Evolutionary conservation across 2,329 filamentous ascomycete species (phyloP), one percentile per base, ranked within the genome.

Genomic region (Penicillium freii): DNA sequence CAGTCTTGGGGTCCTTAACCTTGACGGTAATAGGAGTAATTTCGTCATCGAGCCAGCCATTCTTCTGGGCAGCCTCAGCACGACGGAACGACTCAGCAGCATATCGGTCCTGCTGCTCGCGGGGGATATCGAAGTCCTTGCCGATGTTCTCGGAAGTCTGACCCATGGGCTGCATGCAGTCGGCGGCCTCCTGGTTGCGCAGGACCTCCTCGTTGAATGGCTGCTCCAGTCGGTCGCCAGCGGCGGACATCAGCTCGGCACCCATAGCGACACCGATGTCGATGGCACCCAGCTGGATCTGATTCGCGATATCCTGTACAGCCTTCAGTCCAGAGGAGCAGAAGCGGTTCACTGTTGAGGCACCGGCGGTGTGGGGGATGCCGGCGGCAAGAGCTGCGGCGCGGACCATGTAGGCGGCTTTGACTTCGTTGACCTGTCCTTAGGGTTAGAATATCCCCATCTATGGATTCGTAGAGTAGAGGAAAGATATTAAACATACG

Each of bases 121-220:
- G 85, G 2, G 85, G 79, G 72, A 99, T 87, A 71, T 88, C 85
- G 75, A 97, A 97, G 78, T 97, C 94, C 48, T 86, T 86, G 67
- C 88, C 91, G 29, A 99, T 92, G 73, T 97, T 97, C 81, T 99
- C 94, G 58, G 89, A 93, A 3, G 94, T 99, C 85, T 96, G 95
- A 23, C 94, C 94, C 94, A 99, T 99, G 65, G 93, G 90, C 82
- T 92, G 85, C 85, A 93, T 85, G 82, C 92, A 94, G 78, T 97
- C 93, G 46, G 77, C 77, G 0, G 91, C 84, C 72, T 97, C 91
- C 73, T 91, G 88, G 78, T 83, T 89, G 69, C 82, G 79, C 66
- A 90, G 79, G 59, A 97, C 86, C 62, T 88, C 86, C 63, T 88
- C 86, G 74, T 91, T 87, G 77, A 97, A 94, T 4, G 89, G 87